Base-by-base conservation (phyloP, 129 eudicot genomes). In the Helianthus annuus region DNA sequence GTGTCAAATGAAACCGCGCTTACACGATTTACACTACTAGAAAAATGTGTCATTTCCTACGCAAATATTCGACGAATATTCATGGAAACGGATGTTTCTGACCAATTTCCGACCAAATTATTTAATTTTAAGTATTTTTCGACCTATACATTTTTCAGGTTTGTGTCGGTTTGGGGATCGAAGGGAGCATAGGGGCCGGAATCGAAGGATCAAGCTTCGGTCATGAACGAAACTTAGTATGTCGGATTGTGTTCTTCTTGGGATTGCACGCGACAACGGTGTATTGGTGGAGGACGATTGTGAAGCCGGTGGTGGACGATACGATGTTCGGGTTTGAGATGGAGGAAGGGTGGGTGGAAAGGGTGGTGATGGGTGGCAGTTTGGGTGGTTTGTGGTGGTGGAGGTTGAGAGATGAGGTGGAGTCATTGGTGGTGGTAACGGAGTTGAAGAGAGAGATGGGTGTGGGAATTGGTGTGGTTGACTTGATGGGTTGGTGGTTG, bases 301-400 rank as follows among this genome's bases (percentile, higher is more conserved):
- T 95, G 73, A 82, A 87, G 80, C 96, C 97, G 63, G 93, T 94
- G 68, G 98, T 94, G 77, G 97, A 90, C 4, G 97, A 94, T 55
- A 88, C 97, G 2, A 68, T 94, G 4, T 84, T 73, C 16, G 98
- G 98, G 13, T 48, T 67, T 11, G 36, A 74, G 53, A 58, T 70
- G 78, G 84, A 74, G 80, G 96, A 90, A 66, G 66, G 85, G 80
- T 84, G 85, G 97, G 70, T 79, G 36, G 98, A 84, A 78, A 85
- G 89, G 97, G 84, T 74, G 86, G 82, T 72, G 44, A 65, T 90
- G 81, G 93, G 88, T 0, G 74, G 70, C 10, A 46, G 93, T 58
- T 94, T 83, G 71, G 95, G 95, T 38, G 73, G 73, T 16, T 71
- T 94, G 60, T 94, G 97, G 93, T 94, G 98, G 98, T 87, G 94